Percentiles rank a stretch among this genome's conserved stretches.
phyloP scores from a whole-genome alignment of 2,329 filamentous ascomycete genomes.

The Metarhizium brunneum region DNA sequence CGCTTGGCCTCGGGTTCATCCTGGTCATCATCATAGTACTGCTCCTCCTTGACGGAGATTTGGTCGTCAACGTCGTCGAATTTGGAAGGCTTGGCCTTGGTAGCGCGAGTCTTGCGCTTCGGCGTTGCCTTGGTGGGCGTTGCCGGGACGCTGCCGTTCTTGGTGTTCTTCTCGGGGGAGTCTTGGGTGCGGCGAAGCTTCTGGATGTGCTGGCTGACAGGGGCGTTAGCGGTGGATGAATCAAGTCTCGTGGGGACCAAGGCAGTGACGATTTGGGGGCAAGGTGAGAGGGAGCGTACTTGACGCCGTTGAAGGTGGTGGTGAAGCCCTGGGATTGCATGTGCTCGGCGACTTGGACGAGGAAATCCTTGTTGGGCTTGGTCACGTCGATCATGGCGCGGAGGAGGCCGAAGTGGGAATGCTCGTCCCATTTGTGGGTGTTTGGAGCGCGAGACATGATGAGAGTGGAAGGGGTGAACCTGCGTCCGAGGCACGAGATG shows the following conservation, averaged over 20 bases:
- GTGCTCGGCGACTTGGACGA: constrained; percentile 20
- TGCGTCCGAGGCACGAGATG: background rate
- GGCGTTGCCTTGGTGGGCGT: constrained; percentile 8
- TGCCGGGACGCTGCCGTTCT: constrained; percentile 1
- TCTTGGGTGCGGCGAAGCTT: constrained; percentile 30
- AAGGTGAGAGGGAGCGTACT: constrained; percentile 20
- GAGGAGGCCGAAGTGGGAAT: constrained; percentile 29
- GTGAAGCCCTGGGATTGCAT: constrained; percentile 26
- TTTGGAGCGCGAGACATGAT: background rate
- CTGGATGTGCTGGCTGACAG: constrained; percentile 34
- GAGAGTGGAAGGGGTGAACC: background rate
- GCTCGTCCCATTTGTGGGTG: constrained; percentile 20
- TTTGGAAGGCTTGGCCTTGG: constrained; percentile 12
- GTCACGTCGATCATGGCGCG: constrained; percentile 24
- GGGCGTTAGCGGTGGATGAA: background rate
- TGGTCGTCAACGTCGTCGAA: constrained; percentile 4
- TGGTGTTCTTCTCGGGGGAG: constrained; percentile 11
- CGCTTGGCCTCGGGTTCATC: too few species aligned
- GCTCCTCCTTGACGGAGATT: too few species aligned
- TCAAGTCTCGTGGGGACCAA: background rate
- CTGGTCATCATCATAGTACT: too few species aligned
- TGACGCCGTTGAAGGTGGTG: constrained; percentile 30
- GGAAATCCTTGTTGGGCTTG: constrained; percentile 23
- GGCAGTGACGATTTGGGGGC: background rate
- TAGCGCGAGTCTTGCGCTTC: constrained; percentile 20